Percentiles rank a stretch among this genome's conserved stretches.
Conservation (phyloP, 352 stramenopile species). For the Globisporangium apiculatum region DNA sequence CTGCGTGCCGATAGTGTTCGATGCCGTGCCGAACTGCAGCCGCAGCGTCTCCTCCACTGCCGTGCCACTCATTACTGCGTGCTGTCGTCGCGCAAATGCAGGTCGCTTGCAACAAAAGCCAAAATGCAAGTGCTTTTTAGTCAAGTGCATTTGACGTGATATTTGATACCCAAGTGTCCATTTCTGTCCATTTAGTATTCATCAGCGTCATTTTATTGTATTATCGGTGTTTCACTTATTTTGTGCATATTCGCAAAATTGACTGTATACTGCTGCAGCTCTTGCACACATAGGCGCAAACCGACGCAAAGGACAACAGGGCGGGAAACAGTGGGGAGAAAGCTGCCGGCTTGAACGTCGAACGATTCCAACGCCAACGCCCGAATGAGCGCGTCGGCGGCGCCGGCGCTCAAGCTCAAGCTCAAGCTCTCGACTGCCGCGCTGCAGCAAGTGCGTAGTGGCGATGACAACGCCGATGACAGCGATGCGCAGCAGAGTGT, state of each 20-base stretch:
- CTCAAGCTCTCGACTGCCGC: constrained; percentile 40
- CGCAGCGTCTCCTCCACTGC: constrained; percentile 48
- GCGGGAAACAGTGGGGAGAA: background rate
- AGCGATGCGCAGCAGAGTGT: constrained; percentile 1
- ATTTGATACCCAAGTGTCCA: too few relatives aligned
- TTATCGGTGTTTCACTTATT: too few relatives aligned
- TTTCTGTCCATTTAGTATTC: too few relatives aligned
- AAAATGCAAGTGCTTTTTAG: background rate
- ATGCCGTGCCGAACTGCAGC: constrained; percentile 63
- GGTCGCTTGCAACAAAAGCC: background rate
- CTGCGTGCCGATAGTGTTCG: constrained; percentile 61
- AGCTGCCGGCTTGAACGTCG: background rate
- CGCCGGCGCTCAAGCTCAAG: constrained; percentile 51
- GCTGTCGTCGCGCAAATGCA: background rate
- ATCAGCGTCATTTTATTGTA: too few relatives aligned
- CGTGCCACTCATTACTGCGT: background rate
- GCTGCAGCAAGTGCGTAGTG: constrained; percentile 1
- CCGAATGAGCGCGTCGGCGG: constrained; percentile 24
- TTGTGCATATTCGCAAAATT: too few relatives aligned
- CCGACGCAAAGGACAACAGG: background rate
- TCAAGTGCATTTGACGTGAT: too few relatives aligned
- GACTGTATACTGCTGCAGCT: too few relatives aligned
- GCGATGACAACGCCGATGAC: constrained; percentile 1
- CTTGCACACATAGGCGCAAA: too few relatives aligned
- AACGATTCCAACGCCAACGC: background rate